Conservation (phyloP, 495 filamentous ascomycete genomes). For the Aspergillus cavernicola region DNA sequence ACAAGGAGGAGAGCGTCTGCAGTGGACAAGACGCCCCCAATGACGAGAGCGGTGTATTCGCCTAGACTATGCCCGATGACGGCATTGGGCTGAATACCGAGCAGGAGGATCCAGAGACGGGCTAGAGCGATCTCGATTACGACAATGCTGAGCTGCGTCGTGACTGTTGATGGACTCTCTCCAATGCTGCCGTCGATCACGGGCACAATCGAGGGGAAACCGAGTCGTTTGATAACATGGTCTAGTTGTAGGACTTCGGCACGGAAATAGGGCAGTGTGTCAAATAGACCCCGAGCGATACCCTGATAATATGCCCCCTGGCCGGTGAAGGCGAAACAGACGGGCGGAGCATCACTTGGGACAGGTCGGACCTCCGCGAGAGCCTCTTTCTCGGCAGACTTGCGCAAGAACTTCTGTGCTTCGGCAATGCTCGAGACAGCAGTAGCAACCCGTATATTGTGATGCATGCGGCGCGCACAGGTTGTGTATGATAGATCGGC, state of each 20-base stretch:
- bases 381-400: background rate
- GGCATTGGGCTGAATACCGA: constrained; percentile 71
- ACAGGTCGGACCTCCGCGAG: background rate
- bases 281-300: constrained; percentile 66
- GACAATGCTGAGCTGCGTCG: constrained; percentile 70
- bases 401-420: constrained; percentile 1
- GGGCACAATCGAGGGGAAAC: constrained; percentile 61
- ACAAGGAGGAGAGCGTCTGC: constrained; percentile 80
- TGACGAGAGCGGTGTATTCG: constrained; percentile 86
- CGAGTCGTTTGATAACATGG: constrained; percentile 60
- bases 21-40: constrained; percentile 74
- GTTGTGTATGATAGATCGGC: constrained; percentile 41
- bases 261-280: constrained; percentile 62
- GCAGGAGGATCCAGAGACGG: constrained; percentile 66
- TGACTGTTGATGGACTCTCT: constrained; percentile 54
- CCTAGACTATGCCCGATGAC: constrained; percentile 85
- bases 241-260: constrained; percentile 66
- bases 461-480: constrained; percentile 35
- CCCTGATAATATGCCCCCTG: constrained; percentile 51
- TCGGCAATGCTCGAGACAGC: constrained; percentile 14
- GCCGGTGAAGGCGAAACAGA: constrained; percentile 21
- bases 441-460: constrained; percentile 36
- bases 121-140: constrained; percentile 77
- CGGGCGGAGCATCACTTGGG: constrained; percentile 2
- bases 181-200: constrained; percentile 50